Conservation (phyloP, 176 grass and related monocot species). For the Neostapfia colusana region DNA sequence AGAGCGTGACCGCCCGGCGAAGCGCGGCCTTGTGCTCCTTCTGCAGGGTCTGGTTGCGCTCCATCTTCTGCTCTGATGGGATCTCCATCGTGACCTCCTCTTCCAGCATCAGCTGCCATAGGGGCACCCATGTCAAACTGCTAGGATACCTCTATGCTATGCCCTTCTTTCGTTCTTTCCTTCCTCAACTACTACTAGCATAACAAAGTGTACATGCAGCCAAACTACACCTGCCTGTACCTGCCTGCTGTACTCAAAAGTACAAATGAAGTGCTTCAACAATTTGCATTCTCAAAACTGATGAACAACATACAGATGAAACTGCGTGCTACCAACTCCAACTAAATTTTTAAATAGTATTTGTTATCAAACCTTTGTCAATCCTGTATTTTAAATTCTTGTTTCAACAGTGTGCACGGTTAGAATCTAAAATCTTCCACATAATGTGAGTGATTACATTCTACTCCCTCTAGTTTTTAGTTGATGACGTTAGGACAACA, state of each 20-base stretch:
- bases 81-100: conserved; percentile 57
- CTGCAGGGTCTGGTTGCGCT: conserved; percentile 72
- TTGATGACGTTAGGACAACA: too few relatives aligned
- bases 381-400: neutral
- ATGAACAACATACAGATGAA: neutral
- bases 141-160: neutral
- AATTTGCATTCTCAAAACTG: neutral
- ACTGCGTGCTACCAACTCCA: neutral
- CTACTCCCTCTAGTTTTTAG: neutral
- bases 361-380: neutral
- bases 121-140: neutral
- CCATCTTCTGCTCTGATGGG: conserved; percentile 77
- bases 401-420: neutral
- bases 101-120: conserved; percentile 66
- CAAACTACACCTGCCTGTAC: neutral
- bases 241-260: neutral
- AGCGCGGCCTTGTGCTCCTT: conserved; percentile 82
- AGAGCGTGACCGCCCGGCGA: conserved; percentile 61
- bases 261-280: neutral
- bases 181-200: neutral
- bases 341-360: neutral
- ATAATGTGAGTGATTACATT: neutral
- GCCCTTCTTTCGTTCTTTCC: too few relatives aligned
- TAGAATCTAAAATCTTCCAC: neutral
- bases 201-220: neutral